Percentiles rank a stretch among this genome's conserved stretches.
Evolutionary conservation across 306 rosid genomes (phyloP).

Genomic region (Mimosa pudica): DNA sequence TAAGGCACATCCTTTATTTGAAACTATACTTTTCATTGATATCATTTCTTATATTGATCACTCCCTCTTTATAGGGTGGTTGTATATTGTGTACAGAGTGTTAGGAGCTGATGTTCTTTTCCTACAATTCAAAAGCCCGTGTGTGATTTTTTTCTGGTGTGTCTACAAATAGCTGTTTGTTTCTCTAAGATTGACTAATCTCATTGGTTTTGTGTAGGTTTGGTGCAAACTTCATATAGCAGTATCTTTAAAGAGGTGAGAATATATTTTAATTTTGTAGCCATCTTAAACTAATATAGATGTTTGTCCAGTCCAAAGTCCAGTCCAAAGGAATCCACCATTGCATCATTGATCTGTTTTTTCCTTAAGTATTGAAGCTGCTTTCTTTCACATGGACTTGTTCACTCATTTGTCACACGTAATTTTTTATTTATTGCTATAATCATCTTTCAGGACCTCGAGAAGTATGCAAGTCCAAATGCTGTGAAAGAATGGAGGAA

Average conservation of each 20-base stretch:
- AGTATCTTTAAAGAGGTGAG: constrained; percentile 86
- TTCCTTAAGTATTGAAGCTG: not conserved
- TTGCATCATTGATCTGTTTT: constrained; percentile 14
- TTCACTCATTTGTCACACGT: constrained; percentile 35
- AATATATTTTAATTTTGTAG: constrained; percentile 14
- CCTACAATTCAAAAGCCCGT: not conserved
- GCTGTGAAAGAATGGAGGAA: constrained; percentile 84
- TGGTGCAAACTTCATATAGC: constrained; percentile 67
- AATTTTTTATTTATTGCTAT: not conserved
- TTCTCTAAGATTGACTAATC: constrained; percentile 34
- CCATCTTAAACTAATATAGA: constrained; percentile 8
- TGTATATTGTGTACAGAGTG: not conserved
- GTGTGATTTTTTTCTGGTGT: not conserved
- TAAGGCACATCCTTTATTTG: constrained; percentile 9
- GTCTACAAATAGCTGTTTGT: constrained; percentile 13
- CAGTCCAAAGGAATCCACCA: not conserved
- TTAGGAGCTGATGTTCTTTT: not conserved
- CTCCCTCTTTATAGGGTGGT: not conserved
- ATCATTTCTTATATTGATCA: constrained; percentile 4
- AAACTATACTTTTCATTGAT: not conserved
- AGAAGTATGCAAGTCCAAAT: constrained; percentile 74
- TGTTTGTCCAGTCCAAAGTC: not conserved
- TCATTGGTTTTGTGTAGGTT: constrained; percentile 57
- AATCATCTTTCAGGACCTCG: constrained; percentile 68
- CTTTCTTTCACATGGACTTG: constrained; percentile 16